Evolutionary conservation across 2,329 filamentous ascomycete genomes (phyloP).

Genomic region (Xylariaceae sp.): DNA sequence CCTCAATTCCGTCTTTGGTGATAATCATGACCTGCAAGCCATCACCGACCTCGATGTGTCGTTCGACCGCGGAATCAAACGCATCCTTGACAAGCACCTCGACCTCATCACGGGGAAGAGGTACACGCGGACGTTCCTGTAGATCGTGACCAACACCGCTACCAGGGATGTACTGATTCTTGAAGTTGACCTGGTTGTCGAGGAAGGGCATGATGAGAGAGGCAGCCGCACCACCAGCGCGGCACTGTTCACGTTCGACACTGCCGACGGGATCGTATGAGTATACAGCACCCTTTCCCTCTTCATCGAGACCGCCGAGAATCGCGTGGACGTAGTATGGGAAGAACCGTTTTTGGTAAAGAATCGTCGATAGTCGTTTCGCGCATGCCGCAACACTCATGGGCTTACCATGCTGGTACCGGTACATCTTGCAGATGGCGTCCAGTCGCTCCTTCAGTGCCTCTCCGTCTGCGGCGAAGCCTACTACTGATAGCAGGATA

Average conservation of each 20-base stretch:
- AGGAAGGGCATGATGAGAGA: conserved; percentile 98
- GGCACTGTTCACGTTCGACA: conserved; percentile 95
- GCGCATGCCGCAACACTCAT: conserved; percentile 94
- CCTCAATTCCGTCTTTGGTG: conserved; percentile 81
- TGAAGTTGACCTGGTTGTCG: conserved; percentile 99
- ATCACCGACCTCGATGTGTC: conserved; percentile 98
- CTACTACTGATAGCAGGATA: conserved; percentile 88
- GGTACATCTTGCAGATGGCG: conserved; percentile 96
- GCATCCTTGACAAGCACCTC: conserved; percentile 92
- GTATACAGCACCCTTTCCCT: conserved; percentile 90
- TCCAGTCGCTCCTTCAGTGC: conserved; percentile 92
- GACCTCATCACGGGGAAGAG: conserved; percentile 67
- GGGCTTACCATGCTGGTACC: conserved; percentile 93
- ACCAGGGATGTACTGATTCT: conserved; percentile 92
- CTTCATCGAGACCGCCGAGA: conserved; percentile 87
- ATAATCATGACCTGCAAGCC: conserved; percentile 93
- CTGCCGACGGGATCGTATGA: conserved; percentile 97
- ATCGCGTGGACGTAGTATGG: conserved; percentile 97
- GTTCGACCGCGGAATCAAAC: conserved; percentile 95
- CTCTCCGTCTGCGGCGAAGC: conserved; percentile 90
- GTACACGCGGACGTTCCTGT: conserved; percentile 63
- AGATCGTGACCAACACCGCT: conserved; percentile 79
- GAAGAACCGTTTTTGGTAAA: conserved; percentile 98
- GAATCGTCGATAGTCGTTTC: conserved; percentile 87
- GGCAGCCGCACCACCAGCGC: conserved; percentile 84